phyloP scores from a whole-genome alignment of 345 rosid species.

The Laguncularia racemosa region DNA sequence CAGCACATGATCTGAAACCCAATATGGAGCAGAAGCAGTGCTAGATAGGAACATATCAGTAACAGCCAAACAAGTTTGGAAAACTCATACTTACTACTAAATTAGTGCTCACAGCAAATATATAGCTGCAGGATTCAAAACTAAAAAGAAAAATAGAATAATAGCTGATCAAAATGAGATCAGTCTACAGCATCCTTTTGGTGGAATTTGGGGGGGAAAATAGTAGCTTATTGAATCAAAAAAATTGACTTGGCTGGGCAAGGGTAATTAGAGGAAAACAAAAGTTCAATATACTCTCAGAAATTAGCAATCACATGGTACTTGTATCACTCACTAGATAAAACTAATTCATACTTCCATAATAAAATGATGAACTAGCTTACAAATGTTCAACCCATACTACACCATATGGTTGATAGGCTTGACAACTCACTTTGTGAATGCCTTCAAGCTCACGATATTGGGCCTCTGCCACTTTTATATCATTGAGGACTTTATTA shows the following conservation, averaged over 20 bases:
- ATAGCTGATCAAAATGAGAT: not conserved
- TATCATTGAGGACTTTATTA: slow-evolving; percentile 60
- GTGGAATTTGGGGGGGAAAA: no score
- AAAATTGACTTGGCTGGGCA: no score
- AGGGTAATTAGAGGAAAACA: no score
- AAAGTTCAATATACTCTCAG: not conserved
- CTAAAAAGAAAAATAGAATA: slow-evolving; percentile 5
- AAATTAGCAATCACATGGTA: not conserved
- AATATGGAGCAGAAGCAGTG: no score
- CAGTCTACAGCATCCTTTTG: no score
- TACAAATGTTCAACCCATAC: slow-evolving; percentile 14
- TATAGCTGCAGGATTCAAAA: not conserved
- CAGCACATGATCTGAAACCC: not conserved
- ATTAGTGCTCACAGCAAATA: not conserved
- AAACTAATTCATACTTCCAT: not conserved
- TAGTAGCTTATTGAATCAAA: no score
- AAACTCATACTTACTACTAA: not conserved
- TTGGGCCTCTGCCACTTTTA: slow-evolving; percentile 55
- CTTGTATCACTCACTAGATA: not conserved
- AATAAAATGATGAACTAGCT: not conserved
- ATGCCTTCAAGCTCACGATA: slow-evolving; percentile 44
- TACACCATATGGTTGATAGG: no score
- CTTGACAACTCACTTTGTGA: slow-evolving; percentile 29
- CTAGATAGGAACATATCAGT: no score
- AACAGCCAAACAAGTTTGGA: not conserved